Percentiles rank a stretch among this genome's conserved stretches.
Evolutionary conservation across 176 grass and related monocot species (phyloP).

Genomic region (Eleusine coracana): DNA sequence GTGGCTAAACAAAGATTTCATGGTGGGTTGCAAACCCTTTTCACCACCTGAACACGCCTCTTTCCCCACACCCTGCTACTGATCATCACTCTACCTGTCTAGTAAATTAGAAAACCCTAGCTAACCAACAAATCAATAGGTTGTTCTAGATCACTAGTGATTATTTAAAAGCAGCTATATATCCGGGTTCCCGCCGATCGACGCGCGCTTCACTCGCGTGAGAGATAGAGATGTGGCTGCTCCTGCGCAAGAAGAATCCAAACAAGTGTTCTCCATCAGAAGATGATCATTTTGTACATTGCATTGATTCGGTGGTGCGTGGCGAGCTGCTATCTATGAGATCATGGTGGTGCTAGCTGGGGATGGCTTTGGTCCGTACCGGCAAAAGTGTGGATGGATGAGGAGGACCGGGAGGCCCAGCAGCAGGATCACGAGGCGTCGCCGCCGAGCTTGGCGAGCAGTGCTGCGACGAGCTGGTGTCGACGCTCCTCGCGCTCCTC

Average conservation of each 20-base stretch:
- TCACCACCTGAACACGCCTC: conserved; percentile 4
- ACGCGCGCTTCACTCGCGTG: not conserved
- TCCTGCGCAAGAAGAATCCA: conserved; percentile 28
- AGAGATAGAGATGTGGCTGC: not conserved
- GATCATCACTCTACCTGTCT: not conserved
- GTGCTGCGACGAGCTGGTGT: conserved; percentile 59
- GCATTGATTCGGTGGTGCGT: not conserved
- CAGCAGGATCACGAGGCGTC: conserved; percentile 24
- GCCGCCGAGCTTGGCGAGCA: conserved; percentile 72
- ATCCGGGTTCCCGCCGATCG: not conserved
- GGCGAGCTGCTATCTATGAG: not conserved
- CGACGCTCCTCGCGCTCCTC: conserved; percentile 82
- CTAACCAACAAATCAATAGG: not conserved
- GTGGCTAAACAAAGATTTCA: conserved; percentile 34
- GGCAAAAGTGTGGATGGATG: not conserved
- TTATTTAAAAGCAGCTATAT: not conserved
- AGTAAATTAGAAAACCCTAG: conserved; percentile 47
- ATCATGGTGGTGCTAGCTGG: not conserved
- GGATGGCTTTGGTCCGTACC: conserved; percentile 35
- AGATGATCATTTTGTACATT: not conserved
- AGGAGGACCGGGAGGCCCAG: not conserved
- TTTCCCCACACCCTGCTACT: not conserved
- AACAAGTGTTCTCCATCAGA: conserved; percentile 18
- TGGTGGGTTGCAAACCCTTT: conserved; percentile 36
- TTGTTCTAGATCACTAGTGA: not conserved